Base-by-base conservation (phyloP, 164 flowering plant genomes). In the Tinospora cordifolia region DNA sequence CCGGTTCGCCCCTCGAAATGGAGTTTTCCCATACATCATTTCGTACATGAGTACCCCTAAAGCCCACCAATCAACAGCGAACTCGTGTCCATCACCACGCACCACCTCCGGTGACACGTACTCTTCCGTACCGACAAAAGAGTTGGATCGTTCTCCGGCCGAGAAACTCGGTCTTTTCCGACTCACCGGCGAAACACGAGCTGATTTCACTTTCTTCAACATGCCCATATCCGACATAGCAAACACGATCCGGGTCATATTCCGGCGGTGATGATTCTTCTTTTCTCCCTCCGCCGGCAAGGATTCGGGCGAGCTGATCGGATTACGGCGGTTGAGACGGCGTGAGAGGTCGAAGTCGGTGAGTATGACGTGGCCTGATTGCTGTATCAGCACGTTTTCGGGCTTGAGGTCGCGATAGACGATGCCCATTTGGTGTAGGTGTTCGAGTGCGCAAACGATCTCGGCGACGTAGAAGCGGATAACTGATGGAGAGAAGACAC, bases 31-130 rank as follows among this genome's bases (percentile, higher is more conserved):
- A 73, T 92, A 87, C 41, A 88, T 40, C 98, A 92, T 87, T 78
- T 94, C 98, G 90, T 92, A 92, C 15, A 83, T 71, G 7, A 94
- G 74, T 0, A 94, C 72, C 38, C 99, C 98, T 0, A 94, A 76
- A 5, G 97, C 96, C 99, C 98, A 94, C 99, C 98, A 92, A 71
- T 94, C 97, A 21, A 90, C 97, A 64, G 90, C 81, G 84, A 87
- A 92, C 68, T 89, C 98, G 79, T 94, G 98, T 8, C 99, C 99
- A 27, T 88, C 91, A 9, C 94, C 97, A 0, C 87, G 78, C 0
- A 94, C 84, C 0, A 94, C 88, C 78, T 93, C 98, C 59, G 97
- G 98, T 34, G 98, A 70, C 8, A 93, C 87, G 84, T 93, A 91
- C 78, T 94, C 99, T 65, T 90, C 97, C 41, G 98, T 94, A 0